Evolutionary conservation across 2,329 filamentous ascomycete species (phyloP).

Genomic region (Cladosporium sphaerospermum): DNA sequence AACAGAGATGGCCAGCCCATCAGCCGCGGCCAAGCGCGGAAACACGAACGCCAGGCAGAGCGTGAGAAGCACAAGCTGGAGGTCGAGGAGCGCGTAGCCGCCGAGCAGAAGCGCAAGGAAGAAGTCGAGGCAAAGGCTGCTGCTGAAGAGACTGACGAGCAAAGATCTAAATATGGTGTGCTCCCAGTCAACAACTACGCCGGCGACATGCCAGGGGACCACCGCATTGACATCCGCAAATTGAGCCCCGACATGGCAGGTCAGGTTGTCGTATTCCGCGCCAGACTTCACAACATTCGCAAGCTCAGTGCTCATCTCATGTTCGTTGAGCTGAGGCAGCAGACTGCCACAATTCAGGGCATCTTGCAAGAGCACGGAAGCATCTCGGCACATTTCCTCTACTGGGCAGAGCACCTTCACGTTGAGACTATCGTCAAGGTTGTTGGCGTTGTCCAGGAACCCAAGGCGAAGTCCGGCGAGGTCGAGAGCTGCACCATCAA

Average conservation of each 20-base stretch:
- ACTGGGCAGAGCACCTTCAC: conserved; percentile 79
- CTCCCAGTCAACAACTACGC: conserved; percentile 54
- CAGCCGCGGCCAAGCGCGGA: conserved; percentile 45
- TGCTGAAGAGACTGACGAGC: conserved; percentile 52
- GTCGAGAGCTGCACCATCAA: conserved; percentile 71
- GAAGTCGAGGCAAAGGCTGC: conserved; percentile 44
- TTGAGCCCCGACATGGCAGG: conserved; percentile 50
- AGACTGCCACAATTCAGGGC: conserved; percentile 76
- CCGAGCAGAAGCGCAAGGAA: conserved; percentile 42
- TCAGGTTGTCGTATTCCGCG: conserved; percentile 59
- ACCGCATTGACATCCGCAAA: conserved; percentile 45
- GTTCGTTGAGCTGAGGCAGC: conserved; percentile 81
- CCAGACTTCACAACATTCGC: conserved; percentile 70
- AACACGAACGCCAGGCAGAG: conserved; percentile 41
- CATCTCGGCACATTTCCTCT: conserved; percentile 68
- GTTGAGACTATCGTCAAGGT: conserved; percentile 74
- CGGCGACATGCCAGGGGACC: conserved; percentile 42
- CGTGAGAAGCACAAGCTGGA: conserved; percentile 41
- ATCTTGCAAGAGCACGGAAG: conserved; percentile 61
- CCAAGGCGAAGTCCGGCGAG: conserved; percentile 58
- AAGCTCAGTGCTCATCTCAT: conserved; percentile 76
- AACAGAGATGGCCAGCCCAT: conserved; percentile 46
- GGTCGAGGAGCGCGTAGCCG: conserved; percentile 38
- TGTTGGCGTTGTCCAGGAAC: conserved; percentile 64
- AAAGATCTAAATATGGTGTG: conserved; percentile 53